These are phyloP conservation scores for Fusarium fracticaudum DNA, from an alignment of 2,329 filamentous ascomycete genomes.

Conservation along the genomic window DNA sequence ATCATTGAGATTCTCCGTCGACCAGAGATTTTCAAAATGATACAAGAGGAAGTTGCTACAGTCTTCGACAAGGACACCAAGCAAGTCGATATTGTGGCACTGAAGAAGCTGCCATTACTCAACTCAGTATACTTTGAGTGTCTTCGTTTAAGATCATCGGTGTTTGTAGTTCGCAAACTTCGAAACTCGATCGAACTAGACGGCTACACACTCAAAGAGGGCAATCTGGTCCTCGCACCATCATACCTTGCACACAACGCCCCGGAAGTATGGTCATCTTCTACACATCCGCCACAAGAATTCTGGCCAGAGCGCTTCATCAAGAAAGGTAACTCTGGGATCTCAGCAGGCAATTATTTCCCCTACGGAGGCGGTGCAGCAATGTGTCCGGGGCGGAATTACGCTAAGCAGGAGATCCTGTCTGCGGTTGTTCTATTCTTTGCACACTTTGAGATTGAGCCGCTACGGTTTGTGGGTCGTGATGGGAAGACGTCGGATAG, in stretches of 20 bases:
- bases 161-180: conserved; percentile 37
- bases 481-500: conserved; percentile 25
- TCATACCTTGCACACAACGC: conserved; percentile 38
- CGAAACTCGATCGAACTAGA: conserved; percentile 36
- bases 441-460: conserved; percentile 32
- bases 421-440: conserved; percentile 32
- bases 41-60: conserved; percentile 19
- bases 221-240: conserved; percentile 36
- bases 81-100: conserved; percentile 18
- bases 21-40: conserved; percentile 27
- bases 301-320: conserved; percentile 40
- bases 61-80: conserved; percentile 6
- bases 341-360: conserved; percentile 36
- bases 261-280: conserved; percentile 25
- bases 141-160: conserved; percentile 33
- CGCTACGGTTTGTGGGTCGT: conserved; percentile 17
- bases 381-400: conserved; percentile 42
- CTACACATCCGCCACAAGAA: conserved; percentile 23
- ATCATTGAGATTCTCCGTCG: conserved; percentile 36
- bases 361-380: conserved; percentile 40
- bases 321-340: conserved; percentile 16
- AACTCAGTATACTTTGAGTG: conserved; percentile 38
- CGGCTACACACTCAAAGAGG: conserved; percentile 34
- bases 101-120: conserved; percentile 29
- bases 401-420: conserved; percentile 42